These are phyloP conservation scores for Decorospora gaudefroyi DNA, from an alignment of 2,329 filamentous ascomycete species.

Conservation along the genomic window DNA sequence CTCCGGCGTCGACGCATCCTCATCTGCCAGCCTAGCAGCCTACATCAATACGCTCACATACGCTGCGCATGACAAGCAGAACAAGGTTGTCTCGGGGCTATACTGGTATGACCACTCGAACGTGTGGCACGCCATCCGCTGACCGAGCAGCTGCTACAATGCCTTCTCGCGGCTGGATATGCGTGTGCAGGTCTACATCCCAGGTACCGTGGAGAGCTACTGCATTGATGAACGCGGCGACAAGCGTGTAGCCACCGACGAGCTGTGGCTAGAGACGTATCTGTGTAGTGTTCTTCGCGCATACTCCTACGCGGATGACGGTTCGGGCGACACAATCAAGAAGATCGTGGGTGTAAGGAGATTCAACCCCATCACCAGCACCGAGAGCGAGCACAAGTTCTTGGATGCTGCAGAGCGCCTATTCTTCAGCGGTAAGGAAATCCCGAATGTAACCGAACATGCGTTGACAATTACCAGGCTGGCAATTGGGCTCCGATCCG, in stretches of 20 bases:
- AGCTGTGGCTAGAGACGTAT: constrained; percentile 96
- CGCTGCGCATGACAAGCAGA: constrained; percentile 77
- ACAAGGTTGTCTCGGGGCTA: constrained; percentile 90
- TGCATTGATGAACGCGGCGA: constrained; percentile 97
- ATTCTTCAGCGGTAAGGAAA: constrained; percentile 78
- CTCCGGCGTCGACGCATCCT: constrained; percentile 94
- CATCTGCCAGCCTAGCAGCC: constrained; percentile 91
- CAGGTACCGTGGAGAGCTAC: constrained; percentile 94
- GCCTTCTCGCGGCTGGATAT: constrained; percentile 97
- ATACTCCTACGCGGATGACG: constrained; percentile 96
- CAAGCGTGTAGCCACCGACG: constrained; percentile 89
- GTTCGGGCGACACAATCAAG: constrained; percentile 89
- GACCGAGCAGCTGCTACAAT: constrained; percentile 81
- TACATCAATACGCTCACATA: constrained; percentile 99
- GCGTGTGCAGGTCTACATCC: constrained; percentile 97
- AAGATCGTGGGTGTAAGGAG: constrained; percentile 96
- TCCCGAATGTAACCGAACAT: neutral
- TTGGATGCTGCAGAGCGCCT: constrained; percentile 90
- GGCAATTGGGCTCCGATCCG: constrained; percentile 94
- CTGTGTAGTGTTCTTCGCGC: constrained; percentile 91
- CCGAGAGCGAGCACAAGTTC: constrained; percentile 97
- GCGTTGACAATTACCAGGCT: constrained; percentile 57
- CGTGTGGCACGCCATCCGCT: constrained; percentile 19
- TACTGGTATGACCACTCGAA: constrained; percentile 70
- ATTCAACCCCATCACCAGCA: constrained; percentile 97